Evolutionary conservation across 176 grass and related monocot genomes (phyloP).

Genomic region (Alloteropsis semialata): DNA sequence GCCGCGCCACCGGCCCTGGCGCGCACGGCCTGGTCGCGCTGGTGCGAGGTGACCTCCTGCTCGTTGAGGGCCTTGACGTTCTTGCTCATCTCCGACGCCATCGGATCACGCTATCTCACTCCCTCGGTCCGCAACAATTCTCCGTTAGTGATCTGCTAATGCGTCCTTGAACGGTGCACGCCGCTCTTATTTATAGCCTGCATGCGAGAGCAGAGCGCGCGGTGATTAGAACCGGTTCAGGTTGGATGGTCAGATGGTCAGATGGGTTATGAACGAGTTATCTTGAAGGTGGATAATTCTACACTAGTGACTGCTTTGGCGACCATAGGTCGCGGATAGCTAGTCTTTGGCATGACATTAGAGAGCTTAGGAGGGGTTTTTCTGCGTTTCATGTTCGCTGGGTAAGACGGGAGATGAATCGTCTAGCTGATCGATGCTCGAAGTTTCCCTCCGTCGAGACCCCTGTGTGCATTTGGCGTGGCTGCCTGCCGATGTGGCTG

Average conservation of each 20-base stretch:
- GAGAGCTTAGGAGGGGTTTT: no score
- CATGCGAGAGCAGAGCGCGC: not conserved
- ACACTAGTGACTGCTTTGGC: no score
- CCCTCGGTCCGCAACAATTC: not conserved
- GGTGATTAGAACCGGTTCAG: not conserved
- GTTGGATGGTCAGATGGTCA: not conserved
- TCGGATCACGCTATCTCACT: not conserved
- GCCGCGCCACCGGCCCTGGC: slow-evolving; percentile 19
- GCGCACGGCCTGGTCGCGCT: slow-evolving; percentile 19
- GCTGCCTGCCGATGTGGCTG: no score
- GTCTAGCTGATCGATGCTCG: no score
- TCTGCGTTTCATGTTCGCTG: no score
- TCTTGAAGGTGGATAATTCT: no score
- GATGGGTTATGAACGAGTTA: no score
- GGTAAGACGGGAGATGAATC: no score
- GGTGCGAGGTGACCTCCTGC: slow-evolving; percentile 72
- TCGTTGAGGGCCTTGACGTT: slow-evolving; percentile 39
- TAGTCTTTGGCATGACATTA: no score
- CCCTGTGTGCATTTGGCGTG: no score
- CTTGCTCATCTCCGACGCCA: slow-evolving; percentile 48
- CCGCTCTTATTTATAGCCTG: slow-evolving; percentile 25
- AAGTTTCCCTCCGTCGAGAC: no score
- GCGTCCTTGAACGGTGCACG: not conserved
- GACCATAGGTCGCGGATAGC: no score
- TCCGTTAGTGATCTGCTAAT: not conserved